Conservation (phyloP, 495 filamentous ascomycete genomes). For the Aspergillus affinis region DNA sequence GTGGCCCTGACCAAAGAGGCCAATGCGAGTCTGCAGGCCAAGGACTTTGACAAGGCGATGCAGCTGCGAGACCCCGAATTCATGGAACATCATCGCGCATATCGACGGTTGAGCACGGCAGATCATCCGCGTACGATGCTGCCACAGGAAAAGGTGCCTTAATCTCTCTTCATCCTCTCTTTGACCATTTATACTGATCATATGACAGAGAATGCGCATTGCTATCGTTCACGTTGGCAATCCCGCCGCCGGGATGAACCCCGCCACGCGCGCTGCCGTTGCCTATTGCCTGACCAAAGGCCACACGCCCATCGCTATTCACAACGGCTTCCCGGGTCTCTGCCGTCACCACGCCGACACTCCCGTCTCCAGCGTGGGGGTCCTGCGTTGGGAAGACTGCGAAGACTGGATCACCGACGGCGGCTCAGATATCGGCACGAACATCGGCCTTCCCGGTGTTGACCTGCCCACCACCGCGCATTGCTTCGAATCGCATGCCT, state of each 20-base stretch:
- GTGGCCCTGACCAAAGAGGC: conserved; percentile 80
- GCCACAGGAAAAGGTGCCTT: conserved; percentile 64
- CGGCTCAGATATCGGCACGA: conserved; percentile 94
- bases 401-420: conserved; percentile 92
- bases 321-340: conserved; percentile 96
- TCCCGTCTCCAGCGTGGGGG: conserved; percentile 75
- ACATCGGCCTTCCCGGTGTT: conserved; percentile 80
- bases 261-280: conserved; percentile 86
- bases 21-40: conserved; percentile 70
- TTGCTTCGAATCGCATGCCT: conserved; percentile 77
- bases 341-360: conserved; percentile 81
- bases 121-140: conserved; percentile 60
- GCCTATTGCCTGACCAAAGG: conserved; percentile 90
- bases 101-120: conserved; percentile 76
- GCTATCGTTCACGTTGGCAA: conserved; percentile 94
- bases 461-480: conserved; percentile 76
- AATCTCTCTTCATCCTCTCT: too few relatives aligned
- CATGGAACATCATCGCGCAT: conserved; percentile 82
- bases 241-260: conserved; percentile 95
- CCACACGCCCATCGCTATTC: conserved; percentile 83
- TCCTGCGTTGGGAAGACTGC: conserved; percentile 84
- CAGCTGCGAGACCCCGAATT: conserved; percentile 84
- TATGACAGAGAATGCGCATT: conserved; percentile 72
- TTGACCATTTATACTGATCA: not conserved
- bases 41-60: conserved; percentile 86